phyloP scores from a whole-genome alignment of 2,329 filamentous ascomycete genomes.

The Pseudocercospora macadamiae region DNA sequence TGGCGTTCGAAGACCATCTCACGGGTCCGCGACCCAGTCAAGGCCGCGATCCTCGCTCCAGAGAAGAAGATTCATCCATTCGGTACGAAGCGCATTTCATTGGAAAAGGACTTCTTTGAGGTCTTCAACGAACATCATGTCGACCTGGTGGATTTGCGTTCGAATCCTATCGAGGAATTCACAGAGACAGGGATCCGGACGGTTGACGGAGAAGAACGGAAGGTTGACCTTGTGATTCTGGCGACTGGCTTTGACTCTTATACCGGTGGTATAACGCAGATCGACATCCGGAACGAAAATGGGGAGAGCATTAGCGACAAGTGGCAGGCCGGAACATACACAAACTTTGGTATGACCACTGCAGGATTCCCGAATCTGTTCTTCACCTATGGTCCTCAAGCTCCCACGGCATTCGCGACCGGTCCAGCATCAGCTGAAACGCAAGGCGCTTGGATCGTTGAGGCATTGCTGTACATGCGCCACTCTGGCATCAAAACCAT shows the following conservation, averaged over 20 bases:
- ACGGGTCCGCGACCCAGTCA: slow-evolving; percentile 53
- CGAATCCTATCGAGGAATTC: slow-evolving; percentile 45
- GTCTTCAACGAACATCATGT: slow-evolving; percentile 46
- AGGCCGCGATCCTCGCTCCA: slow-evolving; percentile 60
- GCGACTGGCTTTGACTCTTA: slow-evolving; percentile 48
- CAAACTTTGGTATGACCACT: slow-evolving; percentile 40
- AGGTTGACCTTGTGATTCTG: slow-evolving; percentile 46
- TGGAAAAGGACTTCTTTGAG: slow-evolving; percentile 53
- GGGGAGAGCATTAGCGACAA: slow-evolving; percentile 31
- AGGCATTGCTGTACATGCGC: slow-evolving; percentile 24
- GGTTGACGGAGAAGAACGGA: slow-evolving; percentile 39
- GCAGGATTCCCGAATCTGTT: slow-evolving; percentile 42
- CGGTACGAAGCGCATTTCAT: slow-evolving; percentile 46
- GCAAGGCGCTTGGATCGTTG: slow-evolving; percentile 40
- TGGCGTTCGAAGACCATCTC: slow-evolving; percentile 40
- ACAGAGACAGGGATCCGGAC: slow-evolving; percentile 42
- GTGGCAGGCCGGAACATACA: slow-evolving; percentile 37
- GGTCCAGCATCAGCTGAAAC: slow-evolving; percentile 42
- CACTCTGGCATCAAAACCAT: slow-evolving; percentile 23
- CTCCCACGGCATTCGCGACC: slow-evolving; percentile 48
- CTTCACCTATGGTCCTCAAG: slow-evolving; percentile 43
- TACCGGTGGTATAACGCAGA: slow-evolving; percentile 38
- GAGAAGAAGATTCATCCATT: slow-evolving; percentile 44
- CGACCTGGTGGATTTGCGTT: slow-evolving; percentile 46
- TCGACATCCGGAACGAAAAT: slow-evolving; percentile 41